Evolutionary conservation across 371 early-diverging fungal species (phyloP).

Genomic region (Mucor racemosus): DNA sequence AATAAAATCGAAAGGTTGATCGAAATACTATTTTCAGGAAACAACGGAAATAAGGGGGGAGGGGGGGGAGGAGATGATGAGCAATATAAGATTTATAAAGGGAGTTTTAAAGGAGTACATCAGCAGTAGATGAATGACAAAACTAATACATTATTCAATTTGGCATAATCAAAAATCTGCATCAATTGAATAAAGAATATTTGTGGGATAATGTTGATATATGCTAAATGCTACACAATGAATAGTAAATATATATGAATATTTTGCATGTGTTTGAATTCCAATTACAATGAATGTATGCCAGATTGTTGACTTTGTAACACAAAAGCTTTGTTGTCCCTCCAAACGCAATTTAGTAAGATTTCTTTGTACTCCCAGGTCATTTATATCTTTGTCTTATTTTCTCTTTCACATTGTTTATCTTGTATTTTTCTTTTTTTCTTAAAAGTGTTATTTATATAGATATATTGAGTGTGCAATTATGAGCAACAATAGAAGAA

Average conservation of each 20-base stretch:
- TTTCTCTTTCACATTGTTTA: background rate
- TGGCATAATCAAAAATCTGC: background rate
- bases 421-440: slow-evolving; percentile 9
- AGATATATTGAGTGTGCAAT: background rate
- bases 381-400: background rate
- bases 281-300: background rate
- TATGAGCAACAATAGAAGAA: slow-evolving; percentile 12
- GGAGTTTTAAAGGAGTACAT: background rate
- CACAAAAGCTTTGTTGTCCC: background rate
- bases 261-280: background rate
- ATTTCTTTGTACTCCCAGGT: slow-evolving; percentile 10
- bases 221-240: background rate
- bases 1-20: background rate
- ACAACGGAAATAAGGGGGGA: background rate
- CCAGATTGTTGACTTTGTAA: background rate
- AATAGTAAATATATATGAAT: background rate
- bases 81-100: background rate
- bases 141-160: background rate
- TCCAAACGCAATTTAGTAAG: slow-evolving; percentile 3
- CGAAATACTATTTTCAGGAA: background rate
- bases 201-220: background rate
- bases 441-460: background rate
- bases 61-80: too few relatives aligned
- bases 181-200: background rate
- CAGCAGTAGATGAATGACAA: background rate